Base-by-base conservation (phyloP, 2,329 filamentous ascomycete species). In the Akanthomyces dipterigenus region DNA sequence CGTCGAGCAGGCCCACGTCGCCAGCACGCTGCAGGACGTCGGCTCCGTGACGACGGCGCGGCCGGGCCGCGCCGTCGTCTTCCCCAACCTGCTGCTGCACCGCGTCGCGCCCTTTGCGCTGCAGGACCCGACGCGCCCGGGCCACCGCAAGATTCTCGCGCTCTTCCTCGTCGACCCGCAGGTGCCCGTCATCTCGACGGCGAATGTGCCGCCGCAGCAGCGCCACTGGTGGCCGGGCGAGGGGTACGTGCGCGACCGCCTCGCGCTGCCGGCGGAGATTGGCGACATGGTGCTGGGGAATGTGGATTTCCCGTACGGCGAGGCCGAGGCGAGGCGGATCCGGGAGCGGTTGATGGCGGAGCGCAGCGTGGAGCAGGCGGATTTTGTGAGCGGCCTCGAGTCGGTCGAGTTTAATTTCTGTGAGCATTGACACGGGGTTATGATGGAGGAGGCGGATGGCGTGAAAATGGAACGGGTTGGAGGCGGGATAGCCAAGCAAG, bases 121-220 rank as follows among this genome's bases (percentile, higher is more conserved):
- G 0, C 70, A 64, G 0, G 84, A 88, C 66, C 70, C 69, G 3
- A 77, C 79, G 0, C 77, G 74, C 22, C 77, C 82, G 0, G 85
- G 86, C 2, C 81, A 87, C 65, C 76, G 83, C 20, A 83, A 83
- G 67, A 82, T 87, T 53, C 71, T 88, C 3, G 82, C 81, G 0
- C 72, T 88, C 11, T 88, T 82, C 67, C 76, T 88, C 2, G 79
- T 88, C 2, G 83, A 88, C 66, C 86, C 85, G 0, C 66, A 77
- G 22, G 65, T 75, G 1, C 77, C 77, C 1, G 59, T 79, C 71
- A 70, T 77, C 61, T 75, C 73, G 1, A 79, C 77, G 11, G 73
- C 74, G 34, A 79, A 78, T 31, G 74, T 79, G n/a, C 75, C 77
- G 22, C 76, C 76, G 2, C 76, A 80, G 68, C 76, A 75, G 65